These are phyloP conservation scores for Brachypodium distachyon DNA, from an alignment of 202 grass and related monocot genomes.

Conservation along the genomic window DNA sequence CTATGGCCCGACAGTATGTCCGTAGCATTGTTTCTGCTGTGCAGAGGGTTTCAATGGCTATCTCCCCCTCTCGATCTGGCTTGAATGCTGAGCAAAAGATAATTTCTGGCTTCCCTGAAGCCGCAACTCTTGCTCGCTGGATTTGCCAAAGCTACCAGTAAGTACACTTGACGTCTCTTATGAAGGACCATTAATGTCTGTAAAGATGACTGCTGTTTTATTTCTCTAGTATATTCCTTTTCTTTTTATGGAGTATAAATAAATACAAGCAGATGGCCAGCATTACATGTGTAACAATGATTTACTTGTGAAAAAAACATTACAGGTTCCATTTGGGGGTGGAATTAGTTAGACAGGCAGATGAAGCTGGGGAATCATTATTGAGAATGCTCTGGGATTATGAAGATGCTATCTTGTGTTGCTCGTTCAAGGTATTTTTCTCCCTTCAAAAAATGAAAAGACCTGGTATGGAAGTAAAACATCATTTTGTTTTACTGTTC, in stretches of 20 bases:
- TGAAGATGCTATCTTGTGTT: constrained; percentile 88
- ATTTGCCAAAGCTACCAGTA: constrained; percentile 96
- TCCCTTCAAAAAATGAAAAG: neutral
- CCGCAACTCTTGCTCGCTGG: constrained; percentile 78
- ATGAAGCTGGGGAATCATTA: constrained; percentile 62
- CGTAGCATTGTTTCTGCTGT: constrained; percentile 84
- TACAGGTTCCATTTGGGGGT: constrained; percentile 74
- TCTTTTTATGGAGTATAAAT: neutral
- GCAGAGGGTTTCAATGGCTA: constrained; percentile 83
- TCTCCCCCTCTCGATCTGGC: constrained; percentile 52
- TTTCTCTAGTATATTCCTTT: constrained; percentile 6
- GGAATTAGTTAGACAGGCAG: constrained; percentile 61
- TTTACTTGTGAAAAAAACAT: neutral
- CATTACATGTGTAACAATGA: neutral
- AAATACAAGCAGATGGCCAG: neutral
- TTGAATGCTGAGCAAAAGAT: constrained; percentile 39
- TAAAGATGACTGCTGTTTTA: neutral
- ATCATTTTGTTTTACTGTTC: neutral
- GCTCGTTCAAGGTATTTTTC: constrained; percentile 59
- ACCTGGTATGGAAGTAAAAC: neutral
- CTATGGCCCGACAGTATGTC: constrained; percentile 85
- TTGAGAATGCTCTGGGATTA: constrained; percentile 96
- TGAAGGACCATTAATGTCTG: neutral
- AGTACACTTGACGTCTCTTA: neutral
- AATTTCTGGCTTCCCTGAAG: constrained; percentile 80